Evolutionary conservation across 805 yeast genomes (phyloP), one percentile per base, ranked within the genome.

Genomic region (Maudiozyma pseudohumilis): DNA sequence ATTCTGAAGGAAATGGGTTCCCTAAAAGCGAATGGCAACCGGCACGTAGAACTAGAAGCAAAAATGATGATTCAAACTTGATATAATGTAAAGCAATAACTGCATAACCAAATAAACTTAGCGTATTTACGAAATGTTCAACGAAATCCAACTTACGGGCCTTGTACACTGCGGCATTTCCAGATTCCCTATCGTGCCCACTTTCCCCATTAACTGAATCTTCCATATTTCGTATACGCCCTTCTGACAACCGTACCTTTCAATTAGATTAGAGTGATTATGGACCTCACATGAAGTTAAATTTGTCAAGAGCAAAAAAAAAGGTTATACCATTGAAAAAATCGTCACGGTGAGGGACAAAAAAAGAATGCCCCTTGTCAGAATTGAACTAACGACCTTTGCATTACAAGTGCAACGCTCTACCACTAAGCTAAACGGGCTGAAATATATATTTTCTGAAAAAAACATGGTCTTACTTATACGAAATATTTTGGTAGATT

Each of bases 391-490:
- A 79, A 85, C 86, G 89, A 81, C 87, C 89, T 80, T 80, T 80
- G 92, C 94, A 82, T 82, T 85, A 85, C 95, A 85, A 85, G 95
- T 85, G 95, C 95, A 82, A 82, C 94, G 94, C 94, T 84, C 92
- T 85, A 84, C 95, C 95, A 82, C 95, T 85, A 83, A 84, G 95
- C 95, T 84, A 85, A 84, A 75, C 77, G 73, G 95, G 95, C 95
- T 32, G 36, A 28, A 28, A n/a, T n/a, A n/a, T n/a, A n/a, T n/a
- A n/a, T n/a, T n/a, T n/a, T n/a, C n/a, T n/a, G n/a, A n/a, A n/a
- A n/a, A n/a, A n/a, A n/a, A n/a, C n/a, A n/a, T n/a, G n/a, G n/a
- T n/a, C n/a, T n/a, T n/a, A n/a, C n/a, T n/a, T n/a, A n/a, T n/a
- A n/a, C n/a, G n/a, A n/a, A n/a, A n/a, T n/a, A n/a, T n/a, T n/a